Evolutionary conservation across 805 yeast genomes (phyloP).

Genomic region (Starmerella sp.): DNA sequence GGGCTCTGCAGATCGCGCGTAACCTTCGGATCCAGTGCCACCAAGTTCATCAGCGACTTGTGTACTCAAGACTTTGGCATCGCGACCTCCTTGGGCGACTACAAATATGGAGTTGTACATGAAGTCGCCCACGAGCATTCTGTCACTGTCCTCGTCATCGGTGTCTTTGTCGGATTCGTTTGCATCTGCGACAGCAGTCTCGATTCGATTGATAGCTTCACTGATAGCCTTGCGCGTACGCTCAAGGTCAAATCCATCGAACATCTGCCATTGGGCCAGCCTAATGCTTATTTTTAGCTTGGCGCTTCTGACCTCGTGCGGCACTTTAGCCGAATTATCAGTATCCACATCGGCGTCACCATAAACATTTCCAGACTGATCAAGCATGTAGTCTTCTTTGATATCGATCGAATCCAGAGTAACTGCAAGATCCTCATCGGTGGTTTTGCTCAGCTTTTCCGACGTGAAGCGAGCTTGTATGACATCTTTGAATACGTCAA

Average conservation of each 20-base stretch:
- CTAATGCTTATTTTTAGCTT: conserved; percentile 10
- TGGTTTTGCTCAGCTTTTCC: not conserved
- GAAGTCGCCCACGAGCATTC: conserved; percentile 42
- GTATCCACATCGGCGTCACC: not conserved
- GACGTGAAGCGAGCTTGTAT: not conserved
- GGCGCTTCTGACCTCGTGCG: not conserved
- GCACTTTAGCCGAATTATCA: too few relatives aligned
- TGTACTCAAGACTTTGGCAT: conserved; percentile 20
- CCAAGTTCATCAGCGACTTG: conserved; percentile 45
- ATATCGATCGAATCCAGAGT: conserved; percentile 13
- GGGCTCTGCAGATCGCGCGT: conserved; percentile 16
- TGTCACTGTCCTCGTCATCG: conserved; percentile 6
- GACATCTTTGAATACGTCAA: conserved; percentile 5
- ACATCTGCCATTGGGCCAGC: conserved; percentile 35
- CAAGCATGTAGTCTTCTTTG: conserved; percentile 17
- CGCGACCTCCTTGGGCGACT: not conserved
- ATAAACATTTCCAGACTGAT: not conserved
- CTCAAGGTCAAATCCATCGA: conserved; percentile 91
- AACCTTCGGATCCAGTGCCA: not conserved
- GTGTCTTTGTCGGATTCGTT: conserved; percentile 21
- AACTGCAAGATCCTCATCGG: not conserved
- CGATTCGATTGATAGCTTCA: conserved; percentile 54
- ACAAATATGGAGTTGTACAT: conserved; percentile 74
- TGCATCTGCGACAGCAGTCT: conserved; percentile 26
- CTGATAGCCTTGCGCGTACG: conserved; percentile 57